Conservation (phyloP, 495 filamentous ascomycete genomes). For the Aspergillus bridgeri region DNA sequence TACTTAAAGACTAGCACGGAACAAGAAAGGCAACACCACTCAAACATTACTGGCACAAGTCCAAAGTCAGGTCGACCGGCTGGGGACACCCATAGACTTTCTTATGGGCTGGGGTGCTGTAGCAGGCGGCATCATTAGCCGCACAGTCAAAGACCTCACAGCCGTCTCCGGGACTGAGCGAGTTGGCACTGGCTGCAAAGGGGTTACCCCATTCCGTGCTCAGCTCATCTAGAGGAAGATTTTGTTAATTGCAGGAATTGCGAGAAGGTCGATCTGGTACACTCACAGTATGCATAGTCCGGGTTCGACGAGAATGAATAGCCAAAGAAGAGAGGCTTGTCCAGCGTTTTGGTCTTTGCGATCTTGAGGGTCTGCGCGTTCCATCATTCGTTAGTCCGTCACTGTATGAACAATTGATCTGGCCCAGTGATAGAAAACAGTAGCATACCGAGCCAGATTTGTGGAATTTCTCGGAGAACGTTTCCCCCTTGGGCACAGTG, state of each 20-base stretch:
- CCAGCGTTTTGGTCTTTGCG: conserved; percentile 25
- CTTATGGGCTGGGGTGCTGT: conserved; percentile 27
- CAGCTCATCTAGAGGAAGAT: conserved; percentile 22
- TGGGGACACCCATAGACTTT: conserved; percentile 30
- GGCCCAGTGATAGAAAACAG: neutral
- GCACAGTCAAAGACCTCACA: conserved; percentile 29
- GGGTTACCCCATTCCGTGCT: conserved; percentile 31
- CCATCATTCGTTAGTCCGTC: conserved; percentile 15
- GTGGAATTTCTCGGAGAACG: conserved; percentile 27
- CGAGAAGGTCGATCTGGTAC: conserved; percentile 9
- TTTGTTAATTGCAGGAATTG: conserved; percentile 10
- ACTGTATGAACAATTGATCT: conserved; percentile 3
- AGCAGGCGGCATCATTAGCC: conserved; percentile 26
- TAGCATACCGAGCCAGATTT: conserved; percentile 27
- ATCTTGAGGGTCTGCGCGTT: conserved; percentile 29
- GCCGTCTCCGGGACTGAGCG: conserved; percentile 27
- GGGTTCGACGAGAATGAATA: conserved; percentile 29
- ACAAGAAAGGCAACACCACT: conserved; percentile 12
- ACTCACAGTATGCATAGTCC: conserved; percentile 31
- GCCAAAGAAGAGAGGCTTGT: conserved; percentile 27
- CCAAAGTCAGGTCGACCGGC: conserved; percentile 24
- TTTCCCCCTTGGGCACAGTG: conserved; percentile 21
- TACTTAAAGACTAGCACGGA: neutral
- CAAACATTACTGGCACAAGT: conserved; percentile 20
- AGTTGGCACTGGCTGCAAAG: conserved; percentile 26